Percentiles rank a stretch among this genome's conserved stretches.
These are phyloP conservation scores for Bassia scoparia DNA, from an alignment of 148 eudicot species.

Conservation along the genomic window DNA sequence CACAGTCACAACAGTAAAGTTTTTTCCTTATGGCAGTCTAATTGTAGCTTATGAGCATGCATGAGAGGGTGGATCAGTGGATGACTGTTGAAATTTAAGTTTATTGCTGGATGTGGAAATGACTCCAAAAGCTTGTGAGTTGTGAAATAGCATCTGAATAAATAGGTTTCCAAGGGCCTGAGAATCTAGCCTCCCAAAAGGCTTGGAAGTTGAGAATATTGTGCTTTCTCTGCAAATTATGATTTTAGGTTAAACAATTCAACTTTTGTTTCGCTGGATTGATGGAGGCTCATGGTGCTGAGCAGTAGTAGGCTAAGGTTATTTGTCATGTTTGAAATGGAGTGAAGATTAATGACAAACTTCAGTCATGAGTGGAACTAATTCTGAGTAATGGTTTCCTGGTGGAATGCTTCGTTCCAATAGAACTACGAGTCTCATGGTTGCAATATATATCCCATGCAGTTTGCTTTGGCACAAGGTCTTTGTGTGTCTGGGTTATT, in stretches of 20 bases:
- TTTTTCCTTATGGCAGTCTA: neutral
- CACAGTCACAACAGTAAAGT: neutral
- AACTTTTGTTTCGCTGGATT: neutral
- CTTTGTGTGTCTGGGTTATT: conserved; percentile 3
- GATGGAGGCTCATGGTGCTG: neutral
- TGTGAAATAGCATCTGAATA: too few species aligned
- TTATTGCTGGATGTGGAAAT: neutral
- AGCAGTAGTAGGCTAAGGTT: neutral
- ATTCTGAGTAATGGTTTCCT: neutral
- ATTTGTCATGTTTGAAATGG: neutral
- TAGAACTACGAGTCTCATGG: too few species aligned
- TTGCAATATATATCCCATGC: neutral
- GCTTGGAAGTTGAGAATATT: neutral
- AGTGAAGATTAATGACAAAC: neutral
- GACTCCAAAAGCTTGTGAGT: neutral
- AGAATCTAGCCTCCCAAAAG: neutral
- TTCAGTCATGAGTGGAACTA: neutral
- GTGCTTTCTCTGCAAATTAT: neutral
- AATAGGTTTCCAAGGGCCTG: neutral
- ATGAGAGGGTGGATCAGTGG: neutral
- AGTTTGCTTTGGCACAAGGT: neutral
- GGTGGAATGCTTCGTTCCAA: neutral
- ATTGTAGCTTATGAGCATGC: neutral
- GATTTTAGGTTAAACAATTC: neutral
- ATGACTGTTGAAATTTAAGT: too few species aligned